phyloP scores from a whole-genome alignment of 495 filamentous ascomycete species.

The Neurospora pannonica region DNA sequence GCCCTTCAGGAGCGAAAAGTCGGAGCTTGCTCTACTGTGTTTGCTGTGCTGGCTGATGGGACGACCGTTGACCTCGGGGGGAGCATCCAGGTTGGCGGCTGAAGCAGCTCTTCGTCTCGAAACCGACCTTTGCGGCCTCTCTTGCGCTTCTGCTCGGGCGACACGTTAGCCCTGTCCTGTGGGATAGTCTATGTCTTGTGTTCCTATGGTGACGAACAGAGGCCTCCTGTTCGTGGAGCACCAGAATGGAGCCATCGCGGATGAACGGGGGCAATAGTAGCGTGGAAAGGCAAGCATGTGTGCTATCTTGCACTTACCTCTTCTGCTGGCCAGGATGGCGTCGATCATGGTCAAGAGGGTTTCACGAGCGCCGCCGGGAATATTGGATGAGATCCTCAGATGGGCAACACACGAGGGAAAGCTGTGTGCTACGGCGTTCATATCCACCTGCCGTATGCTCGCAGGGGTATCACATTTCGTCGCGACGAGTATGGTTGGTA shows the following conservation, averaged over 20 bases:
- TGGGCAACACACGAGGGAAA: slow-evolving; percentile 55
- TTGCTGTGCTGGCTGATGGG: slow-evolving; percentile 43
- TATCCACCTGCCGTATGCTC: slow-evolving; percentile 48
- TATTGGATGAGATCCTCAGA: slow-evolving; percentile 60
- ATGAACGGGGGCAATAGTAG: not conserved
- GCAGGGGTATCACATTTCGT: slow-evolving; percentile 74
- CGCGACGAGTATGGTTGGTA: slow-evolving; percentile 70
- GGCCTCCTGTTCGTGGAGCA: not conserved
- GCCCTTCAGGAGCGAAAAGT: slow-evolving; percentile 44
- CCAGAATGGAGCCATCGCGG: not conserved
- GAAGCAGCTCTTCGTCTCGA: slow-evolving; percentile 39
- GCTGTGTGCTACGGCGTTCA: slow-evolving; percentile 49
- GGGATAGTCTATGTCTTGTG: not conserved
- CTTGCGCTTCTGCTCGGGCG: slow-evolving; percentile 4
- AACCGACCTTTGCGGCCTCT: slow-evolving; percentile 18
- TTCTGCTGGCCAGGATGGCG: slow-evolving; percentile 51
- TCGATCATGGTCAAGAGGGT: slow-evolving; percentile 70
- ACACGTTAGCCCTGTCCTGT: slow-evolving; percentile 10
- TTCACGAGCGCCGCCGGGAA: slow-evolving; percentile 64
- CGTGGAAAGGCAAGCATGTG: not conserved
- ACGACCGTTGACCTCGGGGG: slow-evolving; percentile 32
- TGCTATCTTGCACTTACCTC: slow-evolving; percentile 46
- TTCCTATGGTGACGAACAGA: not conserved
- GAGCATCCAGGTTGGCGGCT: slow-evolving; percentile 42
- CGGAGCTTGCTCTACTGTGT: slow-evolving; percentile 57